phyloP scores from a whole-genome alignment of 2,329 filamentous ascomycete genomes.

The Colletotrichum simmondsii region DNA sequence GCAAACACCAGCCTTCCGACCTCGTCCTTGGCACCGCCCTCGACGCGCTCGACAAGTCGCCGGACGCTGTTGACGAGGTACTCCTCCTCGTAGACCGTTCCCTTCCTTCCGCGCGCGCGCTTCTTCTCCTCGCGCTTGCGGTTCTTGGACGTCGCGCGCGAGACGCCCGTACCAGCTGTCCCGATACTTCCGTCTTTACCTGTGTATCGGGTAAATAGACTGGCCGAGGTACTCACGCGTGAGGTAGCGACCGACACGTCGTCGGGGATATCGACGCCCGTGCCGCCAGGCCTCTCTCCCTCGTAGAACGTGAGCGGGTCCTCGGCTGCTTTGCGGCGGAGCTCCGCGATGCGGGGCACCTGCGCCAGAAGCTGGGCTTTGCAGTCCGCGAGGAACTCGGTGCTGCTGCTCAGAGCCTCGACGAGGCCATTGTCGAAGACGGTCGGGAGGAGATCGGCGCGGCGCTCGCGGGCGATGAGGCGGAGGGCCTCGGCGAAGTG shows the following conservation, averaged over 20 bases:
- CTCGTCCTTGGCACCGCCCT: constrained; percentile 75
- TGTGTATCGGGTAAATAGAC: constrained; percentile 93
- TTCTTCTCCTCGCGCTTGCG: constrained; percentile 92
- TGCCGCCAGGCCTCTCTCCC: constrained; percentile 70
- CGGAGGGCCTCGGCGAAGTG: constrained; percentile 91
- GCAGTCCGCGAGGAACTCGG: constrained; percentile 94
- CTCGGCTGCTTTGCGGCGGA: constrained; percentile 81
- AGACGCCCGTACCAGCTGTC: constrained; percentile 78
- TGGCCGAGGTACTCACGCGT: constrained; percentile 83
- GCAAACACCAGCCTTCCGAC: constrained; percentile 80
- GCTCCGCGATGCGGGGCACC: constrained; percentile 84
- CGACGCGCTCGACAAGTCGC: constrained; percentile 84
- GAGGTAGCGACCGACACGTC: constrained; percentile 93
- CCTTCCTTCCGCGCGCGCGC: constrained; percentile 92
- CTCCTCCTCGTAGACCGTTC: constrained; percentile 97
- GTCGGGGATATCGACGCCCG: constrained; percentile 81
- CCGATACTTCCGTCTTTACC: constrained; percentile 72
- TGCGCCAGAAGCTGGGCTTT: constrained; percentile 86
- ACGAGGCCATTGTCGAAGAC: constrained; percentile 83
- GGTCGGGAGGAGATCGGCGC: constrained; percentile 70
- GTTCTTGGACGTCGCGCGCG: constrained; percentile 87
- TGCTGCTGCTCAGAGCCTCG: constrained; percentile 84
- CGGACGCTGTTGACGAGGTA: constrained; percentile 92
- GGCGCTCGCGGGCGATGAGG: constrained; percentile 70
- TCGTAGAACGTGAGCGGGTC: constrained; percentile 93